phyloP scores from a whole-genome alignment of 345 rosid genomes.

The Reutealis trisperma region DNA sequence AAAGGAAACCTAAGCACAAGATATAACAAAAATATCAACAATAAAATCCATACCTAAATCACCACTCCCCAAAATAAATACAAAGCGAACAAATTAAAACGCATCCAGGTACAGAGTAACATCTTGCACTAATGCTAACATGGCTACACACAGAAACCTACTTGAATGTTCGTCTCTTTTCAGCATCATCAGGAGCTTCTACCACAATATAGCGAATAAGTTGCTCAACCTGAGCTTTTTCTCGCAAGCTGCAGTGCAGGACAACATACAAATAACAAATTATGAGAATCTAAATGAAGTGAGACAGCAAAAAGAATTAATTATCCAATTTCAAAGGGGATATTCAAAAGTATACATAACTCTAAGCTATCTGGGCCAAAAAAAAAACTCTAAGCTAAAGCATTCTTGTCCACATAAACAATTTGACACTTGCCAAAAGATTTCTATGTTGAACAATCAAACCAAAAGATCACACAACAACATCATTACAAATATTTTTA shows the following conservation, averaged over 20 bases:
- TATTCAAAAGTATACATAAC: neutral
- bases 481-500: neutral
- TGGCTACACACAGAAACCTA: conserved; percentile 32
- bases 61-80: neutral
- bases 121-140: conserved; percentile 13
- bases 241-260: conserved; percentile 64
- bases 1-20: conserved; percentile 70
- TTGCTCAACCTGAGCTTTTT: conserved; percentile 75
- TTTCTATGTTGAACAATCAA: neutral
- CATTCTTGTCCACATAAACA: neutral
- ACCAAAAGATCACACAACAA: neutral
- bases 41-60: neutral
- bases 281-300: neutral
- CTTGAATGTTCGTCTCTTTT: conserved; percentile 73
- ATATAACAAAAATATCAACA: neutral
- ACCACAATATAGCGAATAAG: conserved; percentile 74
- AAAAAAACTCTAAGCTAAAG: no score
- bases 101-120: neutral
- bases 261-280: conserved; percentile 16
- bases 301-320: neutral
- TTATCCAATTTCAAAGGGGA: neutral
- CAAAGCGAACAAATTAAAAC: neutral
- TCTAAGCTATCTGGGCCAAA: no score
- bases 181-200: conserved; percentile 74
- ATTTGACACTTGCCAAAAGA: neutral